These are phyloP conservation scores for Fusarium abutilonis DNA, from an alignment of 2,329 filamentous ascomycete genomes.

Conservation along the genomic window DNA sequence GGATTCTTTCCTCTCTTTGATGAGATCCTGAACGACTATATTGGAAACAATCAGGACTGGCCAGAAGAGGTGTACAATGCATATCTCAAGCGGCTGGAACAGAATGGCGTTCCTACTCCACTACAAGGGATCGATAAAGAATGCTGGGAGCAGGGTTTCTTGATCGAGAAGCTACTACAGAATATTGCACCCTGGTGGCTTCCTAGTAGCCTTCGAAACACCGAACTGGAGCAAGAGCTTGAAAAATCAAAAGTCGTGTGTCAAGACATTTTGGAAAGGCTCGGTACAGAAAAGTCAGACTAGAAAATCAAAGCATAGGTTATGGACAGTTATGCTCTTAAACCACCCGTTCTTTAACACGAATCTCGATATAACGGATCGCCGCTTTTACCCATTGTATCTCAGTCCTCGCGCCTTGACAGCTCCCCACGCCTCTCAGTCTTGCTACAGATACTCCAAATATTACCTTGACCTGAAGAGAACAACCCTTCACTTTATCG, in stretches of 20 bases:
- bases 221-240: background rate
- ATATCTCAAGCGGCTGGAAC: background rate
- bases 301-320: no score
- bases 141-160: background rate
- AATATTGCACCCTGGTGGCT: constrained; percentile 22
- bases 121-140: background rate
- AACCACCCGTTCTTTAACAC: no score
- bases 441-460: no score
- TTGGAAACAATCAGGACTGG: constrained; percentile 7
- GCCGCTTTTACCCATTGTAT: no score
- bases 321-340: no score
- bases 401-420: no score
- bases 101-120: constrained; percentile 1
- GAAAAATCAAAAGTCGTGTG: background rate
- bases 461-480: no score
- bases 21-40: constrained; percentile 16
- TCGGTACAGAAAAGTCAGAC: background rate
- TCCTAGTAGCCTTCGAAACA: background rate
- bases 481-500: no score
- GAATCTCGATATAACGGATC: no score
- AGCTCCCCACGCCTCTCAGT: no score
- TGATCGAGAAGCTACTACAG: background rate
- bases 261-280: background rate
- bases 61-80: background rate
- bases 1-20: constrained; percentile 13